Evolutionary conservation across 2,329 filamentous ascomycete genomes (phyloP).

Genomic region (Aureobasidium sp.): DNA sequence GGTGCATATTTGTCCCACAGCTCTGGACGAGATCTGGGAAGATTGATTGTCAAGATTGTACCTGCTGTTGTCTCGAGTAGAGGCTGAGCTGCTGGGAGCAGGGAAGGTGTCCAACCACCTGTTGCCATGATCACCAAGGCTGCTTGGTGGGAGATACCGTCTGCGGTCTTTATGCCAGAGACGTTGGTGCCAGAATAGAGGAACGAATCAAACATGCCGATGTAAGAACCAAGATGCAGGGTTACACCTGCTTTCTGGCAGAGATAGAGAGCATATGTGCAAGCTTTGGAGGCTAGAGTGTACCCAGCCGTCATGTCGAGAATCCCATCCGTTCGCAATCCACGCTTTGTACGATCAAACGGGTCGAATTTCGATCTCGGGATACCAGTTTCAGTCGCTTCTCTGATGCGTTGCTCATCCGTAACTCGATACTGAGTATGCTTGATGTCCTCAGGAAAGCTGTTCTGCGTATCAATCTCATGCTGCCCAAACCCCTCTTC

Average conservation of each 20-base stretch:
- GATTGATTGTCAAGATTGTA: constrained; percentile 35
- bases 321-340: not conserved
- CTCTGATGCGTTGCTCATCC: constrained; percentile 8
- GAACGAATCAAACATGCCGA: not conserved
- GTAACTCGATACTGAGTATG: constrained; percentile 22
- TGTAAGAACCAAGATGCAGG: not conserved
- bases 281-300: constrained; percentile 5
- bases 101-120: constrained; percentile 22
- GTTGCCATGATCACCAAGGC: constrained; percentile 20
- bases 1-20: constrained; percentile 35
- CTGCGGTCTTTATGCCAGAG: not conserved
- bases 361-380: constrained; percentile 1
- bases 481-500: constrained; percentile 15
- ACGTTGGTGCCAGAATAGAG: not conserved
- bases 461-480: constrained; percentile 18
- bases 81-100: constrained; percentile 17
- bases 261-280: constrained; percentile 4
- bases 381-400: not conserved
- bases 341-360: not conserved
- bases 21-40: constrained; percentile 30
- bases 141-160: constrained; percentile 11
- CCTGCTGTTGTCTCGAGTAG: constrained; percentile 43
- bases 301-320: constrained; percentile 10
- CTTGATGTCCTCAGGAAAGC: constrained; percentile 18
- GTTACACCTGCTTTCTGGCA: not conserved